Percentiles rank a stretch among this genome's conserved stretches.
phyloP scores from a whole-genome alignment of 1,139 yeast genomes.

The Yamadazyma taylorii region DNA sequence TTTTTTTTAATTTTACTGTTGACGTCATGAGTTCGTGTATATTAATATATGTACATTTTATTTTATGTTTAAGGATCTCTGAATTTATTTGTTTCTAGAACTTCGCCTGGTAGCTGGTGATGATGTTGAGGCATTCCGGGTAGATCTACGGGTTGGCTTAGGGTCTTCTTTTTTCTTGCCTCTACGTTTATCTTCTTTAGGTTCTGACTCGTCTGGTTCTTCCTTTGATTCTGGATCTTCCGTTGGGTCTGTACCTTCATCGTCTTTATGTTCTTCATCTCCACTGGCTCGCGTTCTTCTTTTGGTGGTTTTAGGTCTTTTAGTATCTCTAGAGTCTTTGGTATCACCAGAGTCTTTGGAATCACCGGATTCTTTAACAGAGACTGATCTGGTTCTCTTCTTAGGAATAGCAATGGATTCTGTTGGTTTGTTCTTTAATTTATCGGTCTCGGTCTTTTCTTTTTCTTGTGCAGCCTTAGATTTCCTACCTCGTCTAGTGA shows the following conservation, averaged over 20 bases:
- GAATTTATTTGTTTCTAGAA: conserved; percentile 21
- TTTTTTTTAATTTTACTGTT: neutral
- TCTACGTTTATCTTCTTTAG: conserved; percentile 5
- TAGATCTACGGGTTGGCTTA: conserved; percentile 19
- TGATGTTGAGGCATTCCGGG: conserved; percentile 18
- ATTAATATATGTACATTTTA: conserved; percentile 4
- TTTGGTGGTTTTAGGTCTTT: conserved; percentile 7
- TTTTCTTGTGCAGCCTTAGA: conserved; percentile 4
- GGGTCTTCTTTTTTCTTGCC: conserved; percentile 8
- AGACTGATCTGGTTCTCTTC: conserved; percentile 12
- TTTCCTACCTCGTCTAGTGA: conserved; percentile 1
- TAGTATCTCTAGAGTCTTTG: neutral
- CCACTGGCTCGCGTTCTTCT: conserved; percentile 10
- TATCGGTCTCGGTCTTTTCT: conserved; percentile 3
- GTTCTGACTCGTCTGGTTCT: conserved; percentile 3
- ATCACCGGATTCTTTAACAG: neutral
- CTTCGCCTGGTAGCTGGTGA: conserved; percentile 20
- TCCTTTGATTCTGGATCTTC: neutral
- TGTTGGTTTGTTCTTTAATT: conserved; percentile 1
- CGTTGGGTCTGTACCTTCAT: conserved; percentile 4
- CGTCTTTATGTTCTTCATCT: conserved; percentile 10
- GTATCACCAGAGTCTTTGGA: neutral
- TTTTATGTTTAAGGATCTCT: too few species aligned
- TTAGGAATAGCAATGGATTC: conserved; percentile 4
- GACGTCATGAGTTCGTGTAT: conserved; percentile 9